Percentiles rank a stretch among this genome's conserved stretches.
Conservation (phyloP, 2,329 filamentous ascomycete genomes). For the Neoarthrinium moseri region DNA sequence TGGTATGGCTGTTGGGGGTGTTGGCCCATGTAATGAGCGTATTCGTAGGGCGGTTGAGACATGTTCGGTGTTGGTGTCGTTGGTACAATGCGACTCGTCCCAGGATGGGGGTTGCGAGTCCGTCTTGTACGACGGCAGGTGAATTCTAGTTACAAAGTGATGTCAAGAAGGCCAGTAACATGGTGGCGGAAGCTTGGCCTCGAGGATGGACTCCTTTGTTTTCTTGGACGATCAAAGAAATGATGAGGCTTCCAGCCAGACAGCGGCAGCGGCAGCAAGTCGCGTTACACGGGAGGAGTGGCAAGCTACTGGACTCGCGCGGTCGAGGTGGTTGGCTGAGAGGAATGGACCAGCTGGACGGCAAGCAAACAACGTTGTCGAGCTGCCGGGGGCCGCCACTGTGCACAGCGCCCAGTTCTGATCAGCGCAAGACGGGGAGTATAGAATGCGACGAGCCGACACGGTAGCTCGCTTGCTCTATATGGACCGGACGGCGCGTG, state of each 20-base stretch:
- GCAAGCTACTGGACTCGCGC: no score
- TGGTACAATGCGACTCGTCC: neutral
- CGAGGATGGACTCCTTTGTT: neutral
- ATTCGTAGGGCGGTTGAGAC: conserved; percentile 37
- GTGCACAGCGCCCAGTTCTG: no score
- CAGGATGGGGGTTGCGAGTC: neutral
- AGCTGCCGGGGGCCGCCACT: no score
- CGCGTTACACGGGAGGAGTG: no score
- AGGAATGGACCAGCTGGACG: no score
- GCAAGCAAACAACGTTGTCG: neutral
- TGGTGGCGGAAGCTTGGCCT: neutral
- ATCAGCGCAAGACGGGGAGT: no score
- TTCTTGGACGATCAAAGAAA: no score
- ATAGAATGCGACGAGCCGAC: no score
- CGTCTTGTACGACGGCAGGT: neutral
- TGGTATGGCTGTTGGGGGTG: conserved; percentile 19
- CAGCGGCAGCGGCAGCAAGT: no score
- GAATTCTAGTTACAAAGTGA: neutral
- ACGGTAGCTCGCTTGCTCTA: no score
- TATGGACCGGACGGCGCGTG: no score
- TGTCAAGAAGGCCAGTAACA: conserved; percentile 3
- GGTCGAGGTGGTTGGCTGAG: neutral
- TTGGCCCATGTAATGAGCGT: conserved; percentile 29
- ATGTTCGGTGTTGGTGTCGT: conserved; percentile 24
- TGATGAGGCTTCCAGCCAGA: no score